Evolutionary conservation across 1,284 basidiomycete species (phyloP), one percentile per base, ranked within the genome.

Genomic region (Schizophyllum amplum): DNA sequence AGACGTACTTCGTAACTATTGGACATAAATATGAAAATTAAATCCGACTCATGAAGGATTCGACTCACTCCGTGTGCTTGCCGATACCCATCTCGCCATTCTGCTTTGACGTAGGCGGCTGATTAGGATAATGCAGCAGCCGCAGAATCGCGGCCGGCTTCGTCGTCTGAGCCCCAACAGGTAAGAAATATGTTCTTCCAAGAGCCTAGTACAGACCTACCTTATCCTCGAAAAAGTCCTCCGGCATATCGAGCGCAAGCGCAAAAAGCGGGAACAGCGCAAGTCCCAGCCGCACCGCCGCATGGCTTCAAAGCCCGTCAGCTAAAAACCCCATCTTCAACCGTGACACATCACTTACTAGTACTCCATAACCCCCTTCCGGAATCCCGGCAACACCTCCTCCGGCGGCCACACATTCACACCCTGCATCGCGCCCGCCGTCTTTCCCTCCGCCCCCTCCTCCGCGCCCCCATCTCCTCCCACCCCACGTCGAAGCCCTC

Each of bases 401-500:
- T 73, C 77, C 0, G 74, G 67, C 0, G 84, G 82, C 87, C 84
- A 85, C 50, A 82, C 74, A 57, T 90, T 88, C 1, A 75, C 81
- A 22, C 86, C 89, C 1, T 77, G 68, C 81, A 85, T 78, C 55
- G 67, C 72, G 4, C 68, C 75, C 61, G 71, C 73, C 24, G 72
- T 72, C 52, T 72, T 65, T 24, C 74, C 65, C 15, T 65, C 58
- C 0, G 57, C 63, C 51, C 64, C 63, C 1, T 27, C 20, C 26
- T 11, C 46, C 4, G 53, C 27, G 57, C 55, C 48, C 15, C 68
- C 0, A 75, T 61, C 53, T 74, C 71, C 67, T 93, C 90, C 73
- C 84, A 84, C 0, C 89, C 89, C 54, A 93, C 75, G 62, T 91
- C 86, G 67, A 92, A 94, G 0, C 86, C 88, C 68, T 94, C 92